Evolutionary conservation across 495 filamentous ascomycete species (phyloP).

Genomic region (Zalerion maritima): DNA sequence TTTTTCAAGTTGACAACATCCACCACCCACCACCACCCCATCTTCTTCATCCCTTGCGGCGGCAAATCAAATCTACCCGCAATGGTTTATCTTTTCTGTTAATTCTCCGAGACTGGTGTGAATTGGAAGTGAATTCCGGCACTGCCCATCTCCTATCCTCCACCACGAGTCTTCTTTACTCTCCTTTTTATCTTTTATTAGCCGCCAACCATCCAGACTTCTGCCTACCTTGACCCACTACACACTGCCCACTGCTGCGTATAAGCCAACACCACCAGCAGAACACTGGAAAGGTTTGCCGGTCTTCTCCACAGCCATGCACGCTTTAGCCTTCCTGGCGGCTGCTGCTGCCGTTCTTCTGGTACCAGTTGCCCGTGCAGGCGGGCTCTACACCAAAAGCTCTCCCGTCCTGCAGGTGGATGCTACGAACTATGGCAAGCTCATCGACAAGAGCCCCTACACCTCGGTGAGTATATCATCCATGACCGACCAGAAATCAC

Average conservation of each 20-base stretch:
- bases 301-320: no score
- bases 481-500: neutral
- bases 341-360: conserved; percentile 38
- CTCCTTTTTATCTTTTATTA: neutral
- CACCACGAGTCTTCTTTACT: conserved; percentile 3
- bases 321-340: conserved; percentile 33
- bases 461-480: conserved; percentile 54
- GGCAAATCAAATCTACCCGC: neutral
- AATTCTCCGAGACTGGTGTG: neutral
- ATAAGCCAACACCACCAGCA: no score
- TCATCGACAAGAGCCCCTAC: conserved; percentile 81
- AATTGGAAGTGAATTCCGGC: no score
- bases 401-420: conserved; percentile 80
- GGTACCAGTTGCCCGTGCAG: conserved; percentile 47
- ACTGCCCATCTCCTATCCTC: no score
- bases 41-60: neutral
- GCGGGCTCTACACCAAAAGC: conserved; percentile 68
- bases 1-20: conserved; percentile 11
- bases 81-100: neutral
- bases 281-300: no score
- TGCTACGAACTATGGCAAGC: conserved; percentile 64
- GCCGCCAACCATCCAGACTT: no score
- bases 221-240: no score
- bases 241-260: conserved; percentile 28
- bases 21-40: conserved; percentile 1